Conservation (phyloP, 2,329 filamentous ascomycete species). For the Leptosphaerulina australis region DNA sequence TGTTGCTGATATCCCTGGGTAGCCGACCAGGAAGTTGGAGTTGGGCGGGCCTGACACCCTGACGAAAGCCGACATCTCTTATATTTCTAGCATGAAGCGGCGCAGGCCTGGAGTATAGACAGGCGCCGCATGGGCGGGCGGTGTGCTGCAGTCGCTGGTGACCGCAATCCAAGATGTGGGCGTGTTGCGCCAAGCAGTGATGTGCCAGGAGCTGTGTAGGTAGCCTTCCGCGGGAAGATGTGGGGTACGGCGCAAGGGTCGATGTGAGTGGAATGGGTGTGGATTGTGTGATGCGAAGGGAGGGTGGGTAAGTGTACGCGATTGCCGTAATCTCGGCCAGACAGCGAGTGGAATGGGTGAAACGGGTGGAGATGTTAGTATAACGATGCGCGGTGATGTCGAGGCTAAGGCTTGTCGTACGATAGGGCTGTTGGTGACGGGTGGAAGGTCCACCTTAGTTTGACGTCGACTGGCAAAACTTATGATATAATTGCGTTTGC, state of each 20-base stretch:
- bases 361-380: background rate
- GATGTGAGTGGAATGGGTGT: conserved; percentile 1
- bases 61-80: conserved; percentile 75
- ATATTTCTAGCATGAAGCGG: conserved; percentile 34
- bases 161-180: background rate
- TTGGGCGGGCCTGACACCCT: conserved; percentile 97
- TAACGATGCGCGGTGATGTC: conserved; percentile 4
- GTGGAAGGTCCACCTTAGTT: conserved; percentile 2
- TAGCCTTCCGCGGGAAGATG: conserved; percentile 31
- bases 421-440: conserved; percentile 7
- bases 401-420: background rate
- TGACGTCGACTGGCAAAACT: background rate
- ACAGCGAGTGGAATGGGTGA: conserved; percentile 1
- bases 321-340: background rate
- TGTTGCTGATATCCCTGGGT: conserved; percentile 96
- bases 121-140: conserved; percentile 45
- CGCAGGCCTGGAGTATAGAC: conserved; percentile 43
- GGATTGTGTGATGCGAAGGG: background rate
- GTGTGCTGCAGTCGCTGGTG: conserved; percentile 7
- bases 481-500: background rate
- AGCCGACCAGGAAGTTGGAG: conserved; percentile 94
- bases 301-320: background rate
- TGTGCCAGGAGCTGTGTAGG: conserved; percentile 17
- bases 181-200: conserved; percentile 14
- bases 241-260: conserved; percentile 25